phyloP scores from a whole-genome alignment of 2,329 filamentous ascomycete genomes.

The Akanthomyces uredinophilus region DNA sequence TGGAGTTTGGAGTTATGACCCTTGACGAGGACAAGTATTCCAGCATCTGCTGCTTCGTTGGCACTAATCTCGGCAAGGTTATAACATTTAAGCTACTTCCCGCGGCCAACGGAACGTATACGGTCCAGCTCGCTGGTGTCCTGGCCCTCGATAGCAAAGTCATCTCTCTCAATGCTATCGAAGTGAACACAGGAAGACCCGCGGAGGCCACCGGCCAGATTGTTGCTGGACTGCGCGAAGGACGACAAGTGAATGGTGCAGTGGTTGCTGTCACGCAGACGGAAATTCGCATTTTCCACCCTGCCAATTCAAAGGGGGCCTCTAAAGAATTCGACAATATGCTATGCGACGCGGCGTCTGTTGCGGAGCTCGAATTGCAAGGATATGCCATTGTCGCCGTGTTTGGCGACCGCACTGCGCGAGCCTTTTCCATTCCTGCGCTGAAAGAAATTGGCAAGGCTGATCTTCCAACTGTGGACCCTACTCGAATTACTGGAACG shows the following conservation, averaged over 20 bases:
- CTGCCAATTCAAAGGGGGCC: slow-evolving; percentile 80
- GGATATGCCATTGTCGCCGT: slow-evolving; percentile 77
- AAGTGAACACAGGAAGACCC: slow-evolving; percentile 68
- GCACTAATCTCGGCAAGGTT: slow-evolving; percentile 78
- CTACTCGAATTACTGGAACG: slow-evolving; percentile 63
- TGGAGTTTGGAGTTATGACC: slow-evolving; percentile 92
- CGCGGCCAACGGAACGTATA: slow-evolving; percentile 60
- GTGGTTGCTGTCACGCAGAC: slow-evolving; percentile 66
- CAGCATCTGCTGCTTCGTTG: slow-evolving; percentile 87
- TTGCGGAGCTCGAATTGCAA: slow-evolving; percentile 68
- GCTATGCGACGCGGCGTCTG: slow-evolving; percentile 73
- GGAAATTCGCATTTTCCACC: slow-evolving; percentile 83
- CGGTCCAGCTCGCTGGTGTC: slow-evolving; percentile 65
- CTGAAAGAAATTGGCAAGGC: slow-evolving; percentile 76
- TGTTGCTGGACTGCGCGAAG: slow-evolving; percentile 72
- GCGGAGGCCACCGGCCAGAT: slow-evolving; percentile 70
- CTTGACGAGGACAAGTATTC: slow-evolving; percentile 93
- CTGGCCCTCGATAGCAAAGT: slow-evolving; percentile 63
- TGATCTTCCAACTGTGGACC: slow-evolving; percentile 66
- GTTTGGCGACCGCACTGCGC: slow-evolving; percentile 75
- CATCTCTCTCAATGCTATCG: slow-evolving; percentile 73
- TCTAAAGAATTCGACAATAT: slow-evolving; percentile 82
- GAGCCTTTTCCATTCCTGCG: slow-evolving; percentile 80
- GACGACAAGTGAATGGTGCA: slow-evolving; percentile 71
- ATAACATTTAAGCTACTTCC: slow-evolving; percentile 89